Percentiles rank a stretch among this genome's conserved stretches.
phyloP scores from a whole-genome alignment of 768 basidiomycete species.

The Collybiopsis luxurians region DNA sequence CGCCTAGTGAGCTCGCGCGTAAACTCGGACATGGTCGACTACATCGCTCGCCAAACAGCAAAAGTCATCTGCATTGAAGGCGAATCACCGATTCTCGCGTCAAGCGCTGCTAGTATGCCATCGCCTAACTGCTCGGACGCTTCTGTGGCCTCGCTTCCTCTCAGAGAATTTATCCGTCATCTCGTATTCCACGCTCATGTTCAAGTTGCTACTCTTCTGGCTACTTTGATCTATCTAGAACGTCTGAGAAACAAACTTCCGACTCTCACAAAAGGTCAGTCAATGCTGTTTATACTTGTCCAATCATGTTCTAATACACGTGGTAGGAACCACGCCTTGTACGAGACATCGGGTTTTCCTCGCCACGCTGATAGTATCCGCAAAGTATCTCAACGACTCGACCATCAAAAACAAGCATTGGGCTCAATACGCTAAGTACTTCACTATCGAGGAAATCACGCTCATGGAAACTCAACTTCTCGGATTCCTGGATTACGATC shows the following conservation, averaged over 20 bases:
- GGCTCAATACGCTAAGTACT: conserved; percentile 74
- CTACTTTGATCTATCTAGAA: conserved; percentile 90
- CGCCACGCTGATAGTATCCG: conserved; percentile 91
- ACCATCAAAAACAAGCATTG: conserved; percentile 95
- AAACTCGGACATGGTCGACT: conserved; percentile 80
- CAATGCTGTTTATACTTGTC: not conserved
- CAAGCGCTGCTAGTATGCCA: conserved; percentile 37
- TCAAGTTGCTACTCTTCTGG: conserved; percentile 85
- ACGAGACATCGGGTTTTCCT: conserved; percentile 96
- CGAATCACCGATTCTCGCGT: conserved; percentile 34
- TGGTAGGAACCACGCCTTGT: conserved; percentile 69
- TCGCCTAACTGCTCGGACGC: conserved; percentile 64
- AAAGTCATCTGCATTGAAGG: conserved; percentile 72
- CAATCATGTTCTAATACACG: conserved; percentile 11
- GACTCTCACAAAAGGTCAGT: conserved; percentile 78
- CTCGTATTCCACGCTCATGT: conserved; percentile 83
- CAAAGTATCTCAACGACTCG: conserved; percentile 98
- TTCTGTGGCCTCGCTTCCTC: conserved; percentile 47
- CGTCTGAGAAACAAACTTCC: conserved; percentile 81
- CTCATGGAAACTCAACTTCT: conserved; percentile 98
- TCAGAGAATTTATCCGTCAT: conserved; percentile 83
- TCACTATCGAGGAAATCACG: conserved; percentile 81
- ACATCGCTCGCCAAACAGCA: conserved; percentile 77
- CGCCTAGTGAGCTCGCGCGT: conserved; percentile 77
- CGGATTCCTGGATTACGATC: conserved; percentile 87